Percentiles rank a stretch among this genome's conserved stretches.
These are phyloP conservation scores for Sordaria brevicollis DNA, from an alignment of 495 filamentous ascomycete genomes.

Conservation along the genomic window DNA sequence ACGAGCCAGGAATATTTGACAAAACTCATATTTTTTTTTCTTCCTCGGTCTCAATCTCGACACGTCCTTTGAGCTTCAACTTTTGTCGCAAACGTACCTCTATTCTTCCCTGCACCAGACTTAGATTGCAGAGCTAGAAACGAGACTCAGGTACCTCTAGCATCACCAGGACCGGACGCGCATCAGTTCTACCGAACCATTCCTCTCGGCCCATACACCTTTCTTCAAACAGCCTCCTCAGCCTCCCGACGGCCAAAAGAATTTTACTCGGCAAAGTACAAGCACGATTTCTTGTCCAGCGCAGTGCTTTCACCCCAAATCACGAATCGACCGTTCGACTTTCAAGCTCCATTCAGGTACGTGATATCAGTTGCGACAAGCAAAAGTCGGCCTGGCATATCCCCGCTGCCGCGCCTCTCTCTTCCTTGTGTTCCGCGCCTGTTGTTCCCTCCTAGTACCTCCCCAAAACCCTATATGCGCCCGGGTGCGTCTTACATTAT, in stretches of 20 bases:
- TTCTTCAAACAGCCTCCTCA: neutral
- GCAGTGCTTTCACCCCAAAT: neutral
- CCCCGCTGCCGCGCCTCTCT: neutral
- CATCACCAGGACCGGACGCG: neutral
- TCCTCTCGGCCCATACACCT: neutral
- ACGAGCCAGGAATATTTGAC: neutral
- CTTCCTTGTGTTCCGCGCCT: neutral
- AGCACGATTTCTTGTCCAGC: neutral
- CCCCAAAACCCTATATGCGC: neutral
- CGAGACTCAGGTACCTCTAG: neutral
- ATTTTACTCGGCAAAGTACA: neutral
- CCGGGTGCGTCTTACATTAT: neutral
- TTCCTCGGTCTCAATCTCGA: neutral
- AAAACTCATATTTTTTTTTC: neutral
- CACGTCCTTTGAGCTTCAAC: neutral
- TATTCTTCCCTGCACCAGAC: neutral
- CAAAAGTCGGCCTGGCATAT: neutral
- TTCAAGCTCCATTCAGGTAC: neutral
- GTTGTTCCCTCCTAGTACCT: neutral
- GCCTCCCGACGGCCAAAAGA: neutral
- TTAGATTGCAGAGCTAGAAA: neutral
- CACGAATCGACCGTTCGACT: neutral
- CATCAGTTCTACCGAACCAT: neutral
- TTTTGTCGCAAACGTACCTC: neutral
- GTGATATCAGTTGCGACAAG: neutral